These are phyloP conservation scores for Pichia heedii DNA, from an alignment of 805 yeast species.

Conservation along the genomic window DNA sequence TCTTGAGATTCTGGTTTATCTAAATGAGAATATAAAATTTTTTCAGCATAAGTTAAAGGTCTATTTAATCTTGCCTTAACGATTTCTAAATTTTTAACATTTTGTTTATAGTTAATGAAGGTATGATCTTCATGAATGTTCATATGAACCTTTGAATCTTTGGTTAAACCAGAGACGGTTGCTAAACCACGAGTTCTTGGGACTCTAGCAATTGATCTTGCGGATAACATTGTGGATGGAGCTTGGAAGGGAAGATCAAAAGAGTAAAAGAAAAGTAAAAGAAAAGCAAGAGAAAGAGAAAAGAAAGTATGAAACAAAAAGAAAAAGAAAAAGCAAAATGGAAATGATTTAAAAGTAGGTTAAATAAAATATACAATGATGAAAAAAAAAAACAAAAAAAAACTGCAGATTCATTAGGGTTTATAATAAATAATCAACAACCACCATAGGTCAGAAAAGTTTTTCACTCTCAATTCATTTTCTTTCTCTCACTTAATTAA, in stretches of 20 bases:
- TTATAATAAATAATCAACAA: no score
- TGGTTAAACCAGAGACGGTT: slow-evolving; percentile 41
- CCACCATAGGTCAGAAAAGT: no score
- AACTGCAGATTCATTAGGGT: no score
- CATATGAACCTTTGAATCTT: slow-evolving; percentile 44
- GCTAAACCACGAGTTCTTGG: slow-evolving; percentile 39
- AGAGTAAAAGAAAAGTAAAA: not conserved
- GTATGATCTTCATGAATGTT: slow-evolving; percentile 66
- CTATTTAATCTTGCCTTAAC: slow-evolving; percentile 61
- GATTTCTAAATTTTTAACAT: slow-evolving; percentile 78
- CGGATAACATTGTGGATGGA: slow-evolving; percentile 21
- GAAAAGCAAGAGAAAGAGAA: not conserved
- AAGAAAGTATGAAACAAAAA: not conserved
- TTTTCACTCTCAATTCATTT: no score
- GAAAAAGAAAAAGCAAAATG: not conserved
- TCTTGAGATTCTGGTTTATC: slow-evolving; percentile 77
- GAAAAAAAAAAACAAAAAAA: no score
- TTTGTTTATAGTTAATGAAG: slow-evolving; percentile 85
- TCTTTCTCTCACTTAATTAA: no score
- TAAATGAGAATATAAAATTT: slow-evolving; percentile 86
- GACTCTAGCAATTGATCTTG: slow-evolving; percentile 22
- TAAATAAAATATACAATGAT: no score
- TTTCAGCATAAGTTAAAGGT: slow-evolving; percentile 92
- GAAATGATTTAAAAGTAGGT: no score
- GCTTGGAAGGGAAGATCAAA: not conserved